Conservation (phyloP, 2,329 filamentous ascomycete species). For the Phialemoniopsis sp. region DNA sequence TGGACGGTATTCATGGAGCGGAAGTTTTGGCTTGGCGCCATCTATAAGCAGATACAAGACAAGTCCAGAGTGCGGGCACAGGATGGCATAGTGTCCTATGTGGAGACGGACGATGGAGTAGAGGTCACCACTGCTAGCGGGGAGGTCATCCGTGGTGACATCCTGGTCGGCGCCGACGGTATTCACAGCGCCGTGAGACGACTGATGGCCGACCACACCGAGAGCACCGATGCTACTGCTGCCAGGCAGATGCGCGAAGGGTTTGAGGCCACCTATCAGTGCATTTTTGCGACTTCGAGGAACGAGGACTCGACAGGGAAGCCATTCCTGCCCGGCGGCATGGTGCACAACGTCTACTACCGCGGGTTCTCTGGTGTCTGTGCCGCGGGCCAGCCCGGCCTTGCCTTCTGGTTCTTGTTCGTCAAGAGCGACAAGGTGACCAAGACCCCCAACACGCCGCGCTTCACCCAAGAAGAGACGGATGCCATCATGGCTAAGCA, state of each 20-base stretch:
- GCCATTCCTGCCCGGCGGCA: conserved; percentile 1
- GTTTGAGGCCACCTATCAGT: conserved; percentile 4
- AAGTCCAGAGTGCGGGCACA: conserved; percentile 6
- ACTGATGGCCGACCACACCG: conserved; percentile 2
- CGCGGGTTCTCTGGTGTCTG: conserved; percentile 4
- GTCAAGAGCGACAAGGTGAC: conserved; percentile 5
- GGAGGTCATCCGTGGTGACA: conserved; percentile 8
- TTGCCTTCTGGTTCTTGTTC: conserved; percentile 9
- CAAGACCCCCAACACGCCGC: conserved; percentile 5
- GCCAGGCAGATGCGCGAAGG: not conserved
- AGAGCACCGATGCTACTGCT: not conserved
- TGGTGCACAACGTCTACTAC: conserved; percentile 9
- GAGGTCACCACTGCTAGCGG: conserved; percentile 9
- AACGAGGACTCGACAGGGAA: not conserved
- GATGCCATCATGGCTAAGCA: conserved; percentile 7
- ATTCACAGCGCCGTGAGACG: conserved; percentile 4
- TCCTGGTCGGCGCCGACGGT: conserved; percentile 11
- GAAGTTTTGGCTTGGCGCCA: conserved; percentile 3
- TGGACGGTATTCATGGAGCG: conserved; percentile 8
- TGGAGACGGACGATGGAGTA: conserved; percentile 9
- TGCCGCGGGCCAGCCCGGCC: conserved; percentile 1
- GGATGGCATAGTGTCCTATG: conserved; percentile 5
- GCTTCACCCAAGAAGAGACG: conserved; percentile 8
- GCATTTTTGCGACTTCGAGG: conserved; percentile 6
- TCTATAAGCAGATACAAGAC: conserved; percentile 9